Base-by-base conservation (phyloP, 108 stramenopile genomes). In the Schizochytrium sp. region DNA sequence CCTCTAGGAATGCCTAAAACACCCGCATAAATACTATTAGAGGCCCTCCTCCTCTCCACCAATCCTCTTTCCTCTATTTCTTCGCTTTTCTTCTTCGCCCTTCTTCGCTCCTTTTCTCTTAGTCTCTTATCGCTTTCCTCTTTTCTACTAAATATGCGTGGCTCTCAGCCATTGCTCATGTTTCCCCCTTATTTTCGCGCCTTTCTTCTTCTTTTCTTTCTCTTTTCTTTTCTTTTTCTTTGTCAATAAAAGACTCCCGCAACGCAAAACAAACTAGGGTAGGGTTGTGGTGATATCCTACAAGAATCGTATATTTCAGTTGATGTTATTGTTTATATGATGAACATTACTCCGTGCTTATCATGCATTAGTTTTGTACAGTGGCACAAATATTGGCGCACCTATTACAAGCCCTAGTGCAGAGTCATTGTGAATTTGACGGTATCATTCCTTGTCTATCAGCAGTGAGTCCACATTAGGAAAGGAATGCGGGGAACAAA, bases 31-130 rank as follows among this genome's bases (percentile, higher is more conserved):
- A 46, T 46, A 8, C 7, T 12, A 8, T 38, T 8, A 4, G 49
- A 53, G 17, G 49, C 73, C 73, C 4, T 5, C 72, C 72, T 15
- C 8, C 72, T 41, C 42, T 83, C 73, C 73, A 7, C 50, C 8
- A 8, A n/a, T 83, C 10, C 28, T 46, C 0, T 5, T 8, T 19
- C 10, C 73, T 46, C 10, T 83, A 50, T 19, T n/a, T 60, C n/a
- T 17, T 17, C 59, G 17, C 59, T 60, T n/a, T n/a, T n/a, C n/a
- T n/a, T 60, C 59, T 60, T n/a, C 59, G 19, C 59, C n/a, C 59
- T 60, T 60, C 59, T 60, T n/a, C n/a, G 19, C 59, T 60, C n/a
- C 17, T 60, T n/a, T 60, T n/a, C n/a, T n/a, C 59, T 60, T 60
- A 60, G 17, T n/a, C 59, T n/a, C n/a, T 17, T 60, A 0, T 19